These are phyloP conservation scores for Botrytis fabae DNA, from an alignment of 2,329 filamentous ascomycete genomes.

Conservation along the genomic window DNA sequence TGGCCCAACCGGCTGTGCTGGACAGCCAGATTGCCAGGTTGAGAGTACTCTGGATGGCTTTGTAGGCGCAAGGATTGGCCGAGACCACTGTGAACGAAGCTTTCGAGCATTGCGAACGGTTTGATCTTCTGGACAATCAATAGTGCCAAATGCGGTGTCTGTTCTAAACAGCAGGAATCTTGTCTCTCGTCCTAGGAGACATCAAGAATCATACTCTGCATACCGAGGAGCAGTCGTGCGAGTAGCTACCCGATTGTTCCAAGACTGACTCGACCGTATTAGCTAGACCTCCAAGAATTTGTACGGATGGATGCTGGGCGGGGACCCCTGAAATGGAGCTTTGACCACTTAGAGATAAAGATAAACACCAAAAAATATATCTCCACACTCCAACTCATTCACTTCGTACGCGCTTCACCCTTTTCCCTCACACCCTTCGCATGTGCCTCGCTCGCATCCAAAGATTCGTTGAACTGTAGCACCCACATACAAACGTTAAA, in stretches of 20 bases:
- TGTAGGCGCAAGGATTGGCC: not conserved
- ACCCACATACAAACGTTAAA: not conserved
- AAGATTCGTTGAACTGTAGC: constrained; percentile 5
- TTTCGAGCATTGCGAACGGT: not conserved
- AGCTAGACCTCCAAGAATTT: not conserved
- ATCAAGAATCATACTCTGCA: not conserved
- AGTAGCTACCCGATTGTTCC: too few species aligned
- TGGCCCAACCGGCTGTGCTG: not conserved
- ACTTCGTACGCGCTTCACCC: constrained; percentile 2
- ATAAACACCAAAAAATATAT: constrained; percentile 10
- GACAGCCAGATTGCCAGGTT: not conserved
- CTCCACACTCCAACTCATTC: constrained; percentile 8
- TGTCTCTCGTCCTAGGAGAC: not conserved
- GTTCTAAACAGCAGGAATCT: too few species aligned
- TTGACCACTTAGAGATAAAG: constrained; percentile 13
- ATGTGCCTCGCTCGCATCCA: not conserved
- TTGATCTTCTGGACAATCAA: not conserved
- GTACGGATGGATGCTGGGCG: not conserved
- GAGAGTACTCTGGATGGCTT: not conserved
- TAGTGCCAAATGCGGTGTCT: not conserved
- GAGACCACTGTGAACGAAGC: not conserved
- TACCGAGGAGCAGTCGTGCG: not conserved
- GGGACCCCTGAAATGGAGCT: constrained; percentile 12
- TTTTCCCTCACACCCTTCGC: not conserved
- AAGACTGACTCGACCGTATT: too few species aligned